Percentiles rank a stretch among this genome's conserved stretches.
Evolutionary conservation across 2,329 filamentous ascomycete genomes (phyloP).

Genomic region (Colletotrichum nymphaeae): DNA sequence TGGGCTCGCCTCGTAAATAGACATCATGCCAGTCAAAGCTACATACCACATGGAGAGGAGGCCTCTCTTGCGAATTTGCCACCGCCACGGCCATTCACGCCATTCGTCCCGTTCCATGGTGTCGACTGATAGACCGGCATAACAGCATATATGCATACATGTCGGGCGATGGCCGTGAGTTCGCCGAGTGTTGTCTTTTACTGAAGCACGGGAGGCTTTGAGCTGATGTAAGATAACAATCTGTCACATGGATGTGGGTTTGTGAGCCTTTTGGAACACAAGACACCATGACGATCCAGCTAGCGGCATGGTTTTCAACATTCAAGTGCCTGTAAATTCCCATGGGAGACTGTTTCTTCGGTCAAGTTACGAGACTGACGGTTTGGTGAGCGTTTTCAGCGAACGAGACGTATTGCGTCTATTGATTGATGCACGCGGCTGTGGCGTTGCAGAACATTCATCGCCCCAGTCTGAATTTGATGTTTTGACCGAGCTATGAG

Average conservation of each 20-base stretch:
- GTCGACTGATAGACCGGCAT: neutral
- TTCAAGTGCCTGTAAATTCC: neutral
- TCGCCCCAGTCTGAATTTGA: neutral
- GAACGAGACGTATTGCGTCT: neutral
- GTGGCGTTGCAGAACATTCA: constrained; percentile 22
- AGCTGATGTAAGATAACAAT: neutral
- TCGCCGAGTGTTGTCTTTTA: neutral
- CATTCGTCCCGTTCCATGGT: neutral
- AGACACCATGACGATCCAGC: neutral
- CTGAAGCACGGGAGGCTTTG: neutral
- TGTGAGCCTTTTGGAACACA: neutral
- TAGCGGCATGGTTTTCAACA: neutral
- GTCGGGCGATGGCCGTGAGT: neutral
- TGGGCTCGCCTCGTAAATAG: constrained; percentile 40
- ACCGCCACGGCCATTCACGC: neutral
- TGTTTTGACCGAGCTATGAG: neutral
- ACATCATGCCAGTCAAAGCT: constrained; percentile 4
- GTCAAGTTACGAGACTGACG: neutral
- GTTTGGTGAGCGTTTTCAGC: neutral
- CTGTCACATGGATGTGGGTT: neutral
- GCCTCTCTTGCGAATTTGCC: constrained; percentile 34
- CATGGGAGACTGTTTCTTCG: neutral
- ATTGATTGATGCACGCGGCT: constrained; percentile 2
- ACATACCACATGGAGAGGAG: constrained; percentile 3
- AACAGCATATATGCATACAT: neutral